A percentile compares a stretch with the other conserved stretches of the same genome.
Evolutionary conservation across 306 rosid species (phyloP).

Genomic region (Lupinus albus): DNA sequence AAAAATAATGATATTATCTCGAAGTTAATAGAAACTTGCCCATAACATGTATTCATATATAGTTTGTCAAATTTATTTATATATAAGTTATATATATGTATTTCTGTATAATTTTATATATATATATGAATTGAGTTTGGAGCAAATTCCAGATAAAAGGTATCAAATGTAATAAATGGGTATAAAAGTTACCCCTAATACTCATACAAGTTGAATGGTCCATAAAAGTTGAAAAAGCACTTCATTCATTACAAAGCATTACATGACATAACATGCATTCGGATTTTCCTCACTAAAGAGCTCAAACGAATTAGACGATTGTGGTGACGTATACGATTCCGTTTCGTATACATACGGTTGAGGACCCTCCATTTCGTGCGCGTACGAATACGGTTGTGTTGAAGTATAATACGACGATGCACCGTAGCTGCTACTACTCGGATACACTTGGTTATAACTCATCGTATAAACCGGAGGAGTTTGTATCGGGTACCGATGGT

Average conservation of each 20-base stretch:
- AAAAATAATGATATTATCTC: no score
- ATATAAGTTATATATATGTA: no score
- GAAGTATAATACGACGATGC: slow-evolving; percentile 57
- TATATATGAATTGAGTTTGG: no score
- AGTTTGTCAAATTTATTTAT: no score
- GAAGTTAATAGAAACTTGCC: no score
- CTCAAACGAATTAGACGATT: slow-evolving; percentile 60
- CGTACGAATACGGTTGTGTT: slow-evolving; percentile 49
- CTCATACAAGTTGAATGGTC: slow-evolving; percentile 48
- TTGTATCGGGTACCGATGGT: slow-evolving; percentile 45
- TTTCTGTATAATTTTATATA: no score
- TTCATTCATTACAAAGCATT: slow-evolving; percentile 15
- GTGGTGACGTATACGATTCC: slow-evolving; percentile 46
- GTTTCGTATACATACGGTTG: slow-evolving; percentile 35
- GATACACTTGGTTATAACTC: slow-evolving; percentile 53
- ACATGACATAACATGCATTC: slow-evolving; percentile 73
- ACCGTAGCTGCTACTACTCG: slow-evolving; percentile 44
- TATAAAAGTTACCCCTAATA: slow-evolving; percentile 43
- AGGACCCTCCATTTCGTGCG: slow-evolving; percentile 42
- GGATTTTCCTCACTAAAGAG: slow-evolving; percentile 90
- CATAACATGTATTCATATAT: no score
- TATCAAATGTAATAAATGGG: no score
- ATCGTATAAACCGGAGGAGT: slow-evolving; percentile 37
- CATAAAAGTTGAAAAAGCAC: neutral
- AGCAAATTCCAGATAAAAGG: no score